Base-by-base conservation (phyloP, 306 rosid species). In the Pueraria montana region DNA sequence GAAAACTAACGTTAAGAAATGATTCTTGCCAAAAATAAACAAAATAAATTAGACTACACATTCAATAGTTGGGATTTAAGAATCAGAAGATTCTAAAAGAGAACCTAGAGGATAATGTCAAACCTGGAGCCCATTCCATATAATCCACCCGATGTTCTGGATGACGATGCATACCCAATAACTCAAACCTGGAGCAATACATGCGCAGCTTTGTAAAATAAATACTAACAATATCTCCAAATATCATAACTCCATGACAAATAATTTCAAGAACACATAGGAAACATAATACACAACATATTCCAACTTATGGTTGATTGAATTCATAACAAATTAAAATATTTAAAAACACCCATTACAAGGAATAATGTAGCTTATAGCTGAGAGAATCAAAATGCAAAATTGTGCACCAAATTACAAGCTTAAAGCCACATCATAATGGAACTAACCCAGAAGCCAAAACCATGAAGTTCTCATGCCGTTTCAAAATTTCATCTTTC, bases 91-190 rank as follows among this genome's bases (percentile, higher is more conserved):
- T 18, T 27, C 56, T n/a, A 73, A 68, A 82, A 86, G 43, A 76
- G 72, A 83, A 48, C 74, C 32, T 76, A 52, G 43, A 62, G 65
- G 43, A 82, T 71, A 50, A 68, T 43, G 72, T 78, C 93, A 84
- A 90, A 95, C 98, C 98, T 89, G 99, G 99, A 84, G 99, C 99
- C 99, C 99, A 93, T 77, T 96, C 99, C 98, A 96, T 88, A 79
- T 90, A 96, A 86, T 96, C 99, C 49, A 83, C 98, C 43, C 98
- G 89, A 82, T 90, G 99, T 83, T 96, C 98, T 58, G 94, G 89
- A 86, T 96, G 99, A 71, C 99, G 98, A 87, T 93, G 99, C 94
- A 96, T 79, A 59, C 99, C 99, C 88, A 96, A 32, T 74, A 96
- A 80, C 89, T 92, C 95, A 89, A 79, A 96, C 62, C 99, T 96